phyloP scores from a whole-genome alignment of 2,329 filamentous ascomycete genomes.

The Acephala macrosclerotiorum region DNA sequence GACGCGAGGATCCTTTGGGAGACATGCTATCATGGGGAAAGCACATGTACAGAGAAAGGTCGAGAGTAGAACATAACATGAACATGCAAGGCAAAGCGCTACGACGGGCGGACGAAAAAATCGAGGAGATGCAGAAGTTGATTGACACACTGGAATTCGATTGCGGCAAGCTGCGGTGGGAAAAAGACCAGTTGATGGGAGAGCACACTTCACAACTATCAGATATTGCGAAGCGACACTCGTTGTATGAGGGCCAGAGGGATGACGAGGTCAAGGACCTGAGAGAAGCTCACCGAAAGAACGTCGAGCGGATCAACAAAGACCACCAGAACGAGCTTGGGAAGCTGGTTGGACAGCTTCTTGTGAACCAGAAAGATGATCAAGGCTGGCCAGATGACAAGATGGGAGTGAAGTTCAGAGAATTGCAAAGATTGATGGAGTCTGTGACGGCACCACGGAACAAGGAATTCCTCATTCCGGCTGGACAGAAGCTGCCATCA shows the following conservation, averaged over 20 bases:
- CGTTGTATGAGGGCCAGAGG: not conserved
- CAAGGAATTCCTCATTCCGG: constrained; percentile 1
- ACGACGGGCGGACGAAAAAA: not conserved
- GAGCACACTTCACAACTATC: not conserved
- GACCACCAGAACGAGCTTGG: not conserved
- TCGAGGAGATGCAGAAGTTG: not conserved
- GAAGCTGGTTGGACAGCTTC: constrained; percentile 12
- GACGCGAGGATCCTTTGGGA: constrained; percentile 5
- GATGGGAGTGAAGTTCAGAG: constrained; percentile 13
- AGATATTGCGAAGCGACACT: not conserved
- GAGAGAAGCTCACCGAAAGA: not conserved
- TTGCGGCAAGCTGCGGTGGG: not conserved
- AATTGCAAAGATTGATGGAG: constrained; percentile 15
- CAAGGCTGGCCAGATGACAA: constrained; percentile 19
- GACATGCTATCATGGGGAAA: constrained; percentile 3
- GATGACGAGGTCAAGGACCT: not conserved
- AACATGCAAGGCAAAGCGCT: not conserved
- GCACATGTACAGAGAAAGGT: not conserved
- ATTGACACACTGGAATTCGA: constrained; percentile 2
- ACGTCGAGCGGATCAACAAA: not conserved
- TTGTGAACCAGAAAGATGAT: constrained; percentile 4
- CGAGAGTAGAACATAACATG: not conserved
- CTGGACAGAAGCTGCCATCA: not conserved
- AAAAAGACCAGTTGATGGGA: not conserved
- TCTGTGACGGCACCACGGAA: not conserved